Evolutionary conservation across 352 stramenopile genomes (phyloP), one percentile per base, ranked within the genome.

Genomic region (Phytophthora pisi): DNA sequence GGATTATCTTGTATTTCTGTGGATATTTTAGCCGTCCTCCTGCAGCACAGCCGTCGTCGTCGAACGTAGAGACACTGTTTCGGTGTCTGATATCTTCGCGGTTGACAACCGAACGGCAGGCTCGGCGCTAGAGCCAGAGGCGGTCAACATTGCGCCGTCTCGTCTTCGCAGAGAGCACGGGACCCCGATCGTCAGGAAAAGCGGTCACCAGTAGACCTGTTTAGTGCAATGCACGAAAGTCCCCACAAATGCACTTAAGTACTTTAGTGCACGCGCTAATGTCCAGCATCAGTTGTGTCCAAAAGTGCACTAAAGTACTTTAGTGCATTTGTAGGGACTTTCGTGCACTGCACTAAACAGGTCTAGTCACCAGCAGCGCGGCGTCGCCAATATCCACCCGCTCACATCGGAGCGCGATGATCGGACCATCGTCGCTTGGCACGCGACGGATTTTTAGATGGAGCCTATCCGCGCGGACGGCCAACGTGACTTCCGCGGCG

Each of bases 371-470:
- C 16, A 16, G 10, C 16, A 40, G 34, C 34, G 10, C 10, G 34
- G 13, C 34, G 34, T 40, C 34, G 9, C 1, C 34, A 15, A 40
- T 11, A 40, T 16, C 34, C 34, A 40, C 34, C 34, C 34, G 13
- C 34, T 40, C 34, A 15, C 34, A 40, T 40, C 34, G 34, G 34
- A 40, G 34, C 13, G 10, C 34, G 34, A 40, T 40, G 34, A 67
- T 62, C 60, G 42, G 51, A 30, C 4, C 30, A n/a, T 51, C n/a
- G 15, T n/a, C 46, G 16, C 46, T 51, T 40, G 10, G 28, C 34
- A 40, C 31, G 52, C 26, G 24, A 68, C 61, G 51, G 20, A 26
- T 57, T 18, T 51, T 70, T 65, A 50, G 49, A 52, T 65, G 46
- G 62, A 47, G 62, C 6, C 54, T 65, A 56, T 70, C 55, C 55